phyloP scores from a whole-genome alignment of 805 yeast genomes.

The Wickerhamiella brachini region DNA sequence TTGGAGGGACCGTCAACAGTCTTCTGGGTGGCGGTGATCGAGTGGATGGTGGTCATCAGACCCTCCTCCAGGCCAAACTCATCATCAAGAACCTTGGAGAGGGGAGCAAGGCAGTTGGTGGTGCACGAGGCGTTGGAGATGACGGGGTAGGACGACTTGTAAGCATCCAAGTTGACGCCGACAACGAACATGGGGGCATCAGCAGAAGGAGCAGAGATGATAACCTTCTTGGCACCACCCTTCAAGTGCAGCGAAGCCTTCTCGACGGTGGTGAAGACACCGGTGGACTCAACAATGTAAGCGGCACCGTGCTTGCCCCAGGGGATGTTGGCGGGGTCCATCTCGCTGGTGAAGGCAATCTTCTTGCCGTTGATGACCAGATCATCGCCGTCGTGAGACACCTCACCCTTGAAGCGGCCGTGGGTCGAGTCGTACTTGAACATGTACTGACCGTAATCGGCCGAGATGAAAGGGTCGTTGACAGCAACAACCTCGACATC shows the following conservation, averaged over 20 bases:
- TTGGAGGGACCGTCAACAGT: slow-evolving; percentile 94
- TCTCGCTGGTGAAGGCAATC: slow-evolving; percentile 60
- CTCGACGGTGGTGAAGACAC: slow-evolving; percentile 75
- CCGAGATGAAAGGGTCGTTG: slow-evolving; percentile 82
- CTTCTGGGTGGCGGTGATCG: slow-evolving; percentile 93
- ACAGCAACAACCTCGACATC: slow-evolving; percentile 76
- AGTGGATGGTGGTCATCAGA: slow-evolving; percentile 92
- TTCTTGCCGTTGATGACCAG: slow-evolving; percentile 56
- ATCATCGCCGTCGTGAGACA: slow-evolving; percentile 40
- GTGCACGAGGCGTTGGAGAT: slow-evolving; percentile 92
- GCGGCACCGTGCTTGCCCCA: slow-evolving; percentile 74
- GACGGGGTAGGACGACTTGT: slow-evolving; percentile 61
- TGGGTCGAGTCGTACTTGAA: slow-evolving; percentile 93
- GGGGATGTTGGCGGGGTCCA: slow-evolving; percentile 76
- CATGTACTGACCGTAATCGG: slow-evolving; percentile 89
- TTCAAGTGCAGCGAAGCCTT: slow-evolving; percentile 74
- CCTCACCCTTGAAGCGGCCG: slow-evolving; percentile 71
- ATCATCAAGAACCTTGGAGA: slow-evolving; percentile 82
- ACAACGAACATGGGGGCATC: slow-evolving; percentile 93
- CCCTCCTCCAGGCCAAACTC: slow-evolving; percentile 79
- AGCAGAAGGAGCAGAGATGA: slow-evolving; percentile 86
- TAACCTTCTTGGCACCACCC: slow-evolving; percentile 90
- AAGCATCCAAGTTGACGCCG: slow-evolving; percentile 77
- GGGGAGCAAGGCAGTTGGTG: slow-evolving; percentile 90
- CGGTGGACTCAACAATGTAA: slow-evolving; percentile 84